Conservation (phyloP, 2,329 filamentous ascomycete species). For the Fusarium sp. region DNA sequence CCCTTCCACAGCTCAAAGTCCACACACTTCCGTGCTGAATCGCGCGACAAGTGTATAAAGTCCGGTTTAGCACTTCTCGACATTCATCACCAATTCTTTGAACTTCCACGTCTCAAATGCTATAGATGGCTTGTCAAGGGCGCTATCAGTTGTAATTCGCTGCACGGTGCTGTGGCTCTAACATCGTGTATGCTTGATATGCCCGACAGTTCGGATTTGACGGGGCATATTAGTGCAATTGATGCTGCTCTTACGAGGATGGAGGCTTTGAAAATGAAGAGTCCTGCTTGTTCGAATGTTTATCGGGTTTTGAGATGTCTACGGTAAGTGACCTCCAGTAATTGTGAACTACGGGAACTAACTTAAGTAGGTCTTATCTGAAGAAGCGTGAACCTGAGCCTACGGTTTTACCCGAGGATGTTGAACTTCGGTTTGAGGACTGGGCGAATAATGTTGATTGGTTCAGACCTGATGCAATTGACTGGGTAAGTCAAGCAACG, state of each 20-base stretch:
- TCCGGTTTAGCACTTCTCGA: conserved; percentile 3
- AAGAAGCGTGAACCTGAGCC: conserved; percentile 13
- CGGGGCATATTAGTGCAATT: conserved; percentile 1
- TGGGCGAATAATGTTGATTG: conserved; percentile 24
- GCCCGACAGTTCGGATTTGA: conserved; percentile 6
- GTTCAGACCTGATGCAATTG: conserved; percentile 18
- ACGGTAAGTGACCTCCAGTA: too few relatives aligned
- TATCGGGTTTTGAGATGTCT: conserved; percentile 15
- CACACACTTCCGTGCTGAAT: not conserved
- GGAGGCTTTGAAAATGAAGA: conserved; percentile 15
- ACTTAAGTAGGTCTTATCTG: conserved; percentile 22
- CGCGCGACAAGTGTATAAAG: conserved; percentile 13
- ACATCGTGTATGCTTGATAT: conserved; percentile 21
- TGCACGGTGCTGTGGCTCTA: conserved; percentile 4
- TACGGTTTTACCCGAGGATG: not conserved
- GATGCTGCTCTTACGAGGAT: conserved; percentile 8
- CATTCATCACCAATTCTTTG: conserved; percentile 22
- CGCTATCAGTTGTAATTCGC: conserved; percentile 2
- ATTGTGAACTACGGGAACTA: too few relatives aligned
- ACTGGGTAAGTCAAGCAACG: conserved; percentile 1
- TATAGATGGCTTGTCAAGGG: conserved; percentile 26
- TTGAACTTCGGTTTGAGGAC: conserved; percentile 16
- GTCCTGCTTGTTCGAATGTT: conserved; percentile 12
- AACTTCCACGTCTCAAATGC: not conserved
- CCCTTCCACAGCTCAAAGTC: conserved; percentile 11